Evolutionary conservation across 805 yeast genomes (phyloP).

Genomic region (Ogataea angusta): DNA sequence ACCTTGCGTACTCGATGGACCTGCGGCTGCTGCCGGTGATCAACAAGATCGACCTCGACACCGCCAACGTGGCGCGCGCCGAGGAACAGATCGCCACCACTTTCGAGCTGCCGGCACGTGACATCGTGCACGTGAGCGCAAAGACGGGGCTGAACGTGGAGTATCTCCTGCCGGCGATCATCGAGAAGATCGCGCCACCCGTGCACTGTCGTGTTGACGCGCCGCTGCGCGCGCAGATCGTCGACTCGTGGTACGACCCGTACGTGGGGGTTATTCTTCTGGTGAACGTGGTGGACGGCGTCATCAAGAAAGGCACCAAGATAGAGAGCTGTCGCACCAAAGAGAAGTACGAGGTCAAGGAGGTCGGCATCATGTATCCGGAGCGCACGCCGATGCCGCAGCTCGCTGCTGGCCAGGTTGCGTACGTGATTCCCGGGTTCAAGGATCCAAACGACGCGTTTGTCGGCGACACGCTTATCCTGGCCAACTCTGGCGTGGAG

Average conservation of each 20-base stretch:
- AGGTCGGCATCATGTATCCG: conserved; percentile 94
- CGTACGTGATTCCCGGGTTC: conserved; percentile 93
- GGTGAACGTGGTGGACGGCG: conserved; percentile 83
- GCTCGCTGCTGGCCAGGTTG: conserved; percentile 88
- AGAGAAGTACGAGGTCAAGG: conserved; percentile 80
- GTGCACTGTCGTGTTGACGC: conserved; percentile 42
- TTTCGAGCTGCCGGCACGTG: conserved; percentile 73
- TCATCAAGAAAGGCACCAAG: conserved; percentile 67
- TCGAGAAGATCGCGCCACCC: conserved; percentile 68
- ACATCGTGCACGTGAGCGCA: conserved; percentile 83
- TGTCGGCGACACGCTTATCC: conserved; percentile 87
- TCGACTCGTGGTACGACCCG: conserved; percentile 97
- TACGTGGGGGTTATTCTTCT: conserved; percentile 88
- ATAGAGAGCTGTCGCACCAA: conserved; percentile 75
- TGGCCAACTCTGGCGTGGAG: conserved; percentile 54
- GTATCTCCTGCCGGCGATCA: conserved; percentile 72
- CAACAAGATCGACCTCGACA: conserved; percentile 86
- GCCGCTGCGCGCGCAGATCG: conserved; percentile 72
- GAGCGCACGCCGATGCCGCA: conserved; percentile 64
- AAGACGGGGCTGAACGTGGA: conserved; percentile 85
- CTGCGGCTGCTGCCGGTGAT: conserved; percentile 82
- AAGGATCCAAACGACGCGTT: conserved; percentile 80
- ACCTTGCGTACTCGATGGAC: conserved; percentile 81
- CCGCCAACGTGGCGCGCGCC: conserved; percentile 78
- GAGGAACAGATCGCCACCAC: conserved; percentile 81